Percentiles rank a stretch among this genome's conserved stretches.
Conservation (phyloP, 2,329 filamentous ascomycete species). For the Aureobasidium sp. region DNA sequence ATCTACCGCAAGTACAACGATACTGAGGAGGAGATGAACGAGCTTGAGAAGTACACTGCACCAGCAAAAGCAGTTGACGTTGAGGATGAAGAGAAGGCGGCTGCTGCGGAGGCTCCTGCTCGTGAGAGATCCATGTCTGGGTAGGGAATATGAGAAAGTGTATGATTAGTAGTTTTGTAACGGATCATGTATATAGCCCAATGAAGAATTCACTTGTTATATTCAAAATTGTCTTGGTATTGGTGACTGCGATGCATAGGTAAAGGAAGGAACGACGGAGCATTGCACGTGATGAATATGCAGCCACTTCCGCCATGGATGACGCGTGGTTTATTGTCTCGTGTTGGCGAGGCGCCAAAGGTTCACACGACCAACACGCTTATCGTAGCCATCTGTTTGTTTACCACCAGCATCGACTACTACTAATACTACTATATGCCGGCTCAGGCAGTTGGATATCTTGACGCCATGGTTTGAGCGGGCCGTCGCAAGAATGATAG, state of each 20-base stretch:
- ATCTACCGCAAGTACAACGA: slow-evolving; percentile 34
- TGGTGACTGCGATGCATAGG: too few species aligned
- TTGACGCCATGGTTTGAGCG: slow-evolving; percentile 9
- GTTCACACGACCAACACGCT: neutral
- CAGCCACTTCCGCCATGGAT: neutral
- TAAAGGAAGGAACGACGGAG: neutral
- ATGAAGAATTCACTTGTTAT: neutral
- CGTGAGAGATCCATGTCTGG: neutral
- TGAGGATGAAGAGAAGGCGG: neutral
- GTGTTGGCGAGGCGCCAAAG: neutral
- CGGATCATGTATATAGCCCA: slow-evolving; percentile 1
- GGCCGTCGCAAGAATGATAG: slow-evolving; percentile 51
- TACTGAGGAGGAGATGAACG: slow-evolving; percentile 43
- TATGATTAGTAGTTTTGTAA: slow-evolving; percentile 2
- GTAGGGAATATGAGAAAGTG: neutral
- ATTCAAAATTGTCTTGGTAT: neutral
- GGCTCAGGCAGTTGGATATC: slow-evolving; percentile 4
- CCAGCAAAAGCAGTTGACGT: neutral
- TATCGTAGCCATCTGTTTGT: neutral
- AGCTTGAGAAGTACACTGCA: slow-evolving; percentile 28
- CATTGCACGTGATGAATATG: neutral
- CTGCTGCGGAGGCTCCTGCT: neutral
- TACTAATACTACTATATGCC: neutral
- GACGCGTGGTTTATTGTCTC: neutral
- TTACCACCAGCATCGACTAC: neutral